Evolutionary conservation across 73 alveolate genomes (phyloP), one percentile per base, ranked within the genome.

Genomic region (Effrenium voratum): DNA sequence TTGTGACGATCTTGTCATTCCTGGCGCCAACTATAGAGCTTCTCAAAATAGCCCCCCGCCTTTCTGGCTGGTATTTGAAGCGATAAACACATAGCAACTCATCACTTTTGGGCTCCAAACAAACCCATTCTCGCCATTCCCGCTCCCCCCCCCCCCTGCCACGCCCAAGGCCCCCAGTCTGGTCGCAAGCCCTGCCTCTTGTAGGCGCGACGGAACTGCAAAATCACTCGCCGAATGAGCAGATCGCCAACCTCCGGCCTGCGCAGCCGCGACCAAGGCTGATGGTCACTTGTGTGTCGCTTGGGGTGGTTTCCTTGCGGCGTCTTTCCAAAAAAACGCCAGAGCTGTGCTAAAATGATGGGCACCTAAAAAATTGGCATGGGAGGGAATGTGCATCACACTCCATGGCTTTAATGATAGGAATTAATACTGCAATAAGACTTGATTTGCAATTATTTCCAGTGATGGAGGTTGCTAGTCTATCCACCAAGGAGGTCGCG

Each of bases 151-250:
- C 72, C 72, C 28, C 28, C 28, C 72, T 60, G n/a, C n/a, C 36
- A 38, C 4, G 28, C 47, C 82, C 45, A 2, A 40, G 10, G 26
- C 82, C 82, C 45, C 8, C 99, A 99, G 99, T 99, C 99, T 99
- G n/a, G 99, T 99, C 26, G 99, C 99, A 28, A n/a, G 91, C 99
- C 99, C 91, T 99, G 99, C 99, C 99, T 99, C 99, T 99, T 99
- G 99, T 99, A 99, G 10, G 99, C 99, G 63, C 99, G 99, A 91
- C 99, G 98, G 99, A 99, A 99, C 99, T 99, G 99, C 76, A 99
- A 95, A 40, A 99, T 99, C 99, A 99, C 99, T 81, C 99, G 99
- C 60, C 99, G 98, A 63, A 99, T 99, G 63, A 99, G 99, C 87
- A 99, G 93, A 90, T 99, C 99, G 45, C 99, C 99, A 32, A 99